A percentile compares a stretch with the other conserved stretches of the same genome.
Conservation (phyloP, 1,139 yeast genomes). For the Dujonia santamariae region DNA sequence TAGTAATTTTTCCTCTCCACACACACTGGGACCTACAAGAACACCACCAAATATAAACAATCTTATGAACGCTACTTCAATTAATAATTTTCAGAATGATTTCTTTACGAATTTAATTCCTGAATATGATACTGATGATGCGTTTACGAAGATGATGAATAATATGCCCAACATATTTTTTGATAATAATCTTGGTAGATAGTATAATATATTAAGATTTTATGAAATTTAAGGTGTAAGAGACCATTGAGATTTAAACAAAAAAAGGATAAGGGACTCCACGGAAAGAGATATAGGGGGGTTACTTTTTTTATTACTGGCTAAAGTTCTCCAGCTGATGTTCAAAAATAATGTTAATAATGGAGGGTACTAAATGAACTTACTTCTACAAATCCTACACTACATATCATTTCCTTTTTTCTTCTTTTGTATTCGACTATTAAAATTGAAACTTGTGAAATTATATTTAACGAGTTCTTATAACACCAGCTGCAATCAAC, state of each 20-base stretch:
- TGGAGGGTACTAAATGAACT: constrained; percentile 8
- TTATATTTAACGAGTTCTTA: constrained; percentile 70
- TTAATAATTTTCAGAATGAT: no score
- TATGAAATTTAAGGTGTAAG: no score
- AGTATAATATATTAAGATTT: no score
- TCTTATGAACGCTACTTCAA: neutral
- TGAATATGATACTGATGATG: constrained; percentile 1
- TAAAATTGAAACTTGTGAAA: no score
- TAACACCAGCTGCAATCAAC: constrained; percentile 95
- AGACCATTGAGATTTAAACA: no score
- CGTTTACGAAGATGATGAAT: constrained; percentile 16
- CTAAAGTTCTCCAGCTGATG: no score
- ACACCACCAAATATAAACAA: neutral
- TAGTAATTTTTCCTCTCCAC: no score
- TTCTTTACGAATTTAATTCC: neutral
- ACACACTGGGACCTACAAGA: neutral
- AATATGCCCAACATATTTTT: constrained; percentile 39
- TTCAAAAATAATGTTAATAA: neutral
- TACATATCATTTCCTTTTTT: neutral
- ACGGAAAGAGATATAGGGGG: no score
- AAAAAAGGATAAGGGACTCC: no score
- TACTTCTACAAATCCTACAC: constrained; percentile 2
- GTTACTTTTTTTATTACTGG: no score
- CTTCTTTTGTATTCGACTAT: neutral
- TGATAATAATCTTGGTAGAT: constrained; percentile 33